Conservation (phyloP, 2,329 filamentous ascomycete genomes). For the Alternaria gansuensis region DNA sequence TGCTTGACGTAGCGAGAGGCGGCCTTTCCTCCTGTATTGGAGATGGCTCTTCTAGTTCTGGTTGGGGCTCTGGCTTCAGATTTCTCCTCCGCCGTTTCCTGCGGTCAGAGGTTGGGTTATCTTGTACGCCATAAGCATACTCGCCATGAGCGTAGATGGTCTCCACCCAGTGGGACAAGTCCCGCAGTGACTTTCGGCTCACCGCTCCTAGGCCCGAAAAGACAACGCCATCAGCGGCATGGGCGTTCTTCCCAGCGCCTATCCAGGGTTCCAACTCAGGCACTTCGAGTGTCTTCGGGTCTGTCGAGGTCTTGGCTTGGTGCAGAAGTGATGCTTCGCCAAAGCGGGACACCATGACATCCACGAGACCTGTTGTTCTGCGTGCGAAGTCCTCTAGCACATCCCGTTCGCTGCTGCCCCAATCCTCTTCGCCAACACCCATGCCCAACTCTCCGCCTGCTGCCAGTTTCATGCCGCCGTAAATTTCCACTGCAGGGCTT, state of each 20-base stretch:
- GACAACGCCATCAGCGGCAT: conserved; percentile 80
- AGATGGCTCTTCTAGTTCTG: conserved; percentile 12
- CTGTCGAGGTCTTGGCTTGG: conserved; percentile 39
- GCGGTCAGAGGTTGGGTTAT: conserved; percentile 76
- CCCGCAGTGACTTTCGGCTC: conserved; percentile 73
- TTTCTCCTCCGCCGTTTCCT: conserved; percentile 58
- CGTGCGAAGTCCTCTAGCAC: conserved; percentile 88
- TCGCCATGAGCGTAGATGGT: conserved; percentile 85
- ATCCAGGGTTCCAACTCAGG: conserved; percentile 69
- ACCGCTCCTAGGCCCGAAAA: conserved; percentile 83
- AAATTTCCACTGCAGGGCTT: conserved; percentile 82
- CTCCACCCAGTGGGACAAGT: conserved; percentile 86
- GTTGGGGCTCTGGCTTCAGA: conserved; percentile 24
- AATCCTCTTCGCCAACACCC: conserved; percentile 93
- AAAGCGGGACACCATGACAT: conserved; percentile 87
- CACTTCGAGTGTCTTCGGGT: conserved; percentile 29
- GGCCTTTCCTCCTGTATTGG: conserved; percentile 12
- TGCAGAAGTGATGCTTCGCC: conserved; percentile 63
- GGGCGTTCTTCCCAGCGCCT: conserved; percentile 72
- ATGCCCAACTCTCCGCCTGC: conserved; percentile 91
- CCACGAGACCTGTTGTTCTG: conserved; percentile 83
- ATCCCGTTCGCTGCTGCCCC: conserved; percentile 91
- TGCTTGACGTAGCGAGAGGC: conserved; percentile 15
- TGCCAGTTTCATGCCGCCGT: conserved; percentile 85
- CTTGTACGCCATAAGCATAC: conserved; percentile 82